Percentiles rank a stretch among this genome's conserved stretches.
These are phyloP conservation scores for Tephrocybe sp. DNA, from an alignment of 768 basidiomycete genomes.

Conservation along the genomic window DNA sequence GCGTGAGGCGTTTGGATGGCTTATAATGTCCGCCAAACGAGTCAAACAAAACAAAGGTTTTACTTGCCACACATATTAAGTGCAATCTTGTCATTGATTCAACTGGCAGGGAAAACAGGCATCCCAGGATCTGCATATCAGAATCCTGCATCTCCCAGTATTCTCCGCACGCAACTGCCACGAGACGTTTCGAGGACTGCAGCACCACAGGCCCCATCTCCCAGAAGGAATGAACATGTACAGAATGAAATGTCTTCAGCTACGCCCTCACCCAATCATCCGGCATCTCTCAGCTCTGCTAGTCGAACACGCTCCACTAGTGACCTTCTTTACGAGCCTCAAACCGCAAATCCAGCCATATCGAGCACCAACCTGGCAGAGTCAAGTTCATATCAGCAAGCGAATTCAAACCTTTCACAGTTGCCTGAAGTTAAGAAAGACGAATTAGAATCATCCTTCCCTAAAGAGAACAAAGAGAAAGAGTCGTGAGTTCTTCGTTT, in stretches of 20 bases:
- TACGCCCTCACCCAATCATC: constrained; percentile 19
- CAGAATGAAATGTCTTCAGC: constrained; percentile 20
- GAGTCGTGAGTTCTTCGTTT: constrained; percentile 13
- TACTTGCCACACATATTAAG: constrained; percentile 13
- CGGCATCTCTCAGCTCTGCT: constrained; percentile 42
- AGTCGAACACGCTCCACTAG: constrained; percentile 55
- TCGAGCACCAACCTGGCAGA: not conserved
- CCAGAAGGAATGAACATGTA: constrained; percentile 27
- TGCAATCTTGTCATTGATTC: constrained; percentile 12
- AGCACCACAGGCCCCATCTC: constrained; percentile 50
- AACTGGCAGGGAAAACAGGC: not conserved
- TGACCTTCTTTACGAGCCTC: constrained; percentile 40
- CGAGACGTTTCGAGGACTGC: constrained; percentile 55
- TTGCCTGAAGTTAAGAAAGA: constrained; percentile 15
- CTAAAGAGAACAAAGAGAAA: constrained; percentile 37
- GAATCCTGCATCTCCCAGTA: constrained; percentile 73
- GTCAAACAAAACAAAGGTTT: constrained; percentile 52
- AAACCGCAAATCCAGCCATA: constrained; percentile 28
- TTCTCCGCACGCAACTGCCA: constrained; percentile 45
- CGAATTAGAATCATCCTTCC: constrained; percentile 5
- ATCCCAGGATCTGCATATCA: constrained; percentile 40
- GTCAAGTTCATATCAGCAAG: not conserved
- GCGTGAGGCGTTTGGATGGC: constrained; percentile 67
- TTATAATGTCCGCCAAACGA: constrained; percentile 61
- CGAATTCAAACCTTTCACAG: not conserved